Base-by-base conservation (phyloP, 2,329 filamentous ascomycete genomes). In the Penicillium vulpinum region DNA sequence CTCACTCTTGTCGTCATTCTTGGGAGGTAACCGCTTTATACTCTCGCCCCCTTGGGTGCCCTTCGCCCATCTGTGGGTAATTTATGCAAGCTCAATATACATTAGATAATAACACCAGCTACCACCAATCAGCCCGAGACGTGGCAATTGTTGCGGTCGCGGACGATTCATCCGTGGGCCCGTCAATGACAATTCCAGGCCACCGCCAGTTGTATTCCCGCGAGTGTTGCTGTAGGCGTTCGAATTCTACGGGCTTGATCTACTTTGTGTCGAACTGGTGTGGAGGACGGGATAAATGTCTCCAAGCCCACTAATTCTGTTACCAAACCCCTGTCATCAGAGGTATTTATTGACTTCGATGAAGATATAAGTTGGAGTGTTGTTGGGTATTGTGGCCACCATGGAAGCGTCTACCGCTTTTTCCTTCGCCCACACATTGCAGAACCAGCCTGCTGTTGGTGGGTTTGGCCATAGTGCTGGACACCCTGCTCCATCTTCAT, bases 401-500 rank as follows among this genome's bases (percentile, higher is more conserved):
- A 43, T 43, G 40, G 22, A 43, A 43, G 15, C 16, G n/a, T 24
- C 9, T 28, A 28, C 29, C 9, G 18, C 18, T 46, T 46, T 29
- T 33, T 21, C 44, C 13, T 46, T 33, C 21, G 4, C 80, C 3
- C 77, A 77, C 51, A 66, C 76, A 21, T 60, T 66, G 28, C 65
- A 67, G 38, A 59, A 51, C 18, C 65, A 48, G 36, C 48, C 48
- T 41, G 36, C 18, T 28, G 15, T 35, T 11, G 48, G 48, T 10
- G 36, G 48, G 16, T 50, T 50, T n/a, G 35, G 21, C n/a, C 22
- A 26, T 3, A 15, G 6, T 21, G 33, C 31, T 15, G 10, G 5
- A 13, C 41, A 44, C 15, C 24, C 41, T 22, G 40, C 45, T 24
- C 51, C 56, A 16, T 56, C 53, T 11, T 29, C 58, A 7, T 64